Percentiles rank a stretch among this genome's conserved stretches.
Evolutionary conservation across 768 basidiomycete species (phyloP).

Genomic region (Amanita jacksonii): DNA sequence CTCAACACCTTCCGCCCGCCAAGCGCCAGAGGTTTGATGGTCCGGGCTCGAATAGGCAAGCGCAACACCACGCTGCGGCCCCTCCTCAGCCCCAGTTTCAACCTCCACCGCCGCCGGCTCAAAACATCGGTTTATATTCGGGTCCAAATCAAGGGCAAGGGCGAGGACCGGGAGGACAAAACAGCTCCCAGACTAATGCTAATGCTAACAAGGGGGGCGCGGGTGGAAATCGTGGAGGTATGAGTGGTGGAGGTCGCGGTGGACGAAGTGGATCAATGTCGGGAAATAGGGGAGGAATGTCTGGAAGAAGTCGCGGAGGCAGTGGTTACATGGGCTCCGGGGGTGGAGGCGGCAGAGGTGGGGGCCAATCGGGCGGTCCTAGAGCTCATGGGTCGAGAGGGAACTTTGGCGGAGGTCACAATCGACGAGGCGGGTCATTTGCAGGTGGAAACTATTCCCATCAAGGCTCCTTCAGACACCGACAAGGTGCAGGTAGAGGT

Average conservation of each 20-base stretch:
- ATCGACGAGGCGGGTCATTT: slow-evolving; percentile 60
- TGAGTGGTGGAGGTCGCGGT: slow-evolving; percentile 31
- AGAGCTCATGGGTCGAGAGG: slow-evolving; percentile 59
- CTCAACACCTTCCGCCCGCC: slow-evolving; percentile 83
- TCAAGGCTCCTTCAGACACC: slow-evolving; percentile 46
- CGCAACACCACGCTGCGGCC: slow-evolving; percentile 35
- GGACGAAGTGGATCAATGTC: slow-evolving; percentile 45
- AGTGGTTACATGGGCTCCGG: slow-evolving; percentile 27
- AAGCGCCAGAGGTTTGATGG: slow-evolving; percentile 88
- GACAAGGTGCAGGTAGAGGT: slow-evolving; percentile 37
- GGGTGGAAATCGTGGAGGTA: slow-evolving; percentile 31
- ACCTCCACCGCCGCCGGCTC: slow-evolving; percentile 40
- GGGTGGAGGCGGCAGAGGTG: slow-evolving; percentile 33
- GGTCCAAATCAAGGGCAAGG: slow-evolving; percentile 23
- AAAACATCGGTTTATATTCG: slow-evolving; percentile 28
- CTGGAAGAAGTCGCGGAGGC: slow-evolving; percentile 30
- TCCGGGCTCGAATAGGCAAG: slow-evolving; percentile 44
- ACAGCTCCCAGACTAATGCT: slow-evolving; percentile 22
- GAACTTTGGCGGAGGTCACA: slow-evolving; percentile 54
- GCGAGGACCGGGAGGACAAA: slow-evolving; percentile 29
- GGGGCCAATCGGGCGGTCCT: slow-evolving; percentile 36
- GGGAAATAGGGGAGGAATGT: slow-evolving; percentile 34
- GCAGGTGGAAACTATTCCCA: slow-evolving; percentile 29
- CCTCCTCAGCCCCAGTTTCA: slow-evolving; percentile 62
- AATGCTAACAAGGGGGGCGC: slow-evolving; percentile 12